Conservation (phyloP, 108 stramenopile genomes). For the Fragilaria radians region DNA sequence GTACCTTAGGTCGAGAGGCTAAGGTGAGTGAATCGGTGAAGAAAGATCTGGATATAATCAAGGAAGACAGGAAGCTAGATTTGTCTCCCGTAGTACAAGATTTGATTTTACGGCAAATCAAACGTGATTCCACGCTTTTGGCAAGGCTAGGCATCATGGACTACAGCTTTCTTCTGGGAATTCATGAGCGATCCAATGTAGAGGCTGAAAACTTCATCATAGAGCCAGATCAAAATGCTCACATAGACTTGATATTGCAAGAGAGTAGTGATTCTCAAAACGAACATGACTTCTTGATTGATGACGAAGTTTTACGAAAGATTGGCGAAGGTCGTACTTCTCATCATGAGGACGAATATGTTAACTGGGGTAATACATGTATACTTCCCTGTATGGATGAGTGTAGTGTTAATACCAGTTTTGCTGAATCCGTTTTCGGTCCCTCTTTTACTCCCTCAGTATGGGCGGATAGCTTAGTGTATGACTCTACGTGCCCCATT, state of each 20-base stretch:
- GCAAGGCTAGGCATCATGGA: conserved; percentile 72
- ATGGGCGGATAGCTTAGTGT: background rate
- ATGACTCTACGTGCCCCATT: background rate
- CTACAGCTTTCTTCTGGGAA: conserved; percentile 73
- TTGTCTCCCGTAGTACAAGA: conserved; percentile 27
- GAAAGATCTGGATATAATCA: conserved; percentile 48
- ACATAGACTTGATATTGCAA: no score
- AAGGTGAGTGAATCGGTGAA: conserved; percentile 33
- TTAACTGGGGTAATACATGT: background rate
- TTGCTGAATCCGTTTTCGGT: background rate
- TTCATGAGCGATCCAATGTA: conserved; percentile 37
- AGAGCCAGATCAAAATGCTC: no score
- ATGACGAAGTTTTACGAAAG: background rate
- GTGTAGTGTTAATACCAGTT: background rate
- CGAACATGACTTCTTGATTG: background rate
- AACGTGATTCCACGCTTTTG: conserved; percentile 55
- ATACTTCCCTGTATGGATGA: background rate
- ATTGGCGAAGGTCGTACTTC: background rate
- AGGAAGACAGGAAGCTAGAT: conserved; percentile 35
- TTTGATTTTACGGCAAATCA: conserved; percentile 39
- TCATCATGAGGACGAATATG: background rate
- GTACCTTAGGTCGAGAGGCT: conserved; percentile 29
- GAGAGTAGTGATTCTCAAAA: no score
- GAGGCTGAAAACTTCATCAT: no score
- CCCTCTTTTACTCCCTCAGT: background rate